Evolutionary conservation across 1,284 basidiomycete genomes (phyloP).

Genomic region (Sparassis latifolia): DNA sequence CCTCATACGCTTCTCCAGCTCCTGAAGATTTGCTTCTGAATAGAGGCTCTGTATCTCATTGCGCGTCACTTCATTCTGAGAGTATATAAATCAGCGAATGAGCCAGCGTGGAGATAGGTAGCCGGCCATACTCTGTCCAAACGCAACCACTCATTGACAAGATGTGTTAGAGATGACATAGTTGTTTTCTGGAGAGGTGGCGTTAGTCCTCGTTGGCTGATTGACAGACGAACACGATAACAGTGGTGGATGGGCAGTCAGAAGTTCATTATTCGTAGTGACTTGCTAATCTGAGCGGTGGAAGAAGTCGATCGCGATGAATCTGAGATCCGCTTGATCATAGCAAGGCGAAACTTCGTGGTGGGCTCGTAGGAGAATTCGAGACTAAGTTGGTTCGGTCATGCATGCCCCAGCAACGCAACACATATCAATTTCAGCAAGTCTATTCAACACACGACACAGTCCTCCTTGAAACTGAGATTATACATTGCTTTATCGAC

Average conservation of each 20-base stretch:
- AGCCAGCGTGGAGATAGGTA: neutral
- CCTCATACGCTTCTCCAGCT: constrained; percentile 26
- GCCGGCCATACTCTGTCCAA: constrained; percentile 40
- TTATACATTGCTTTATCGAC: constrained; percentile 97
- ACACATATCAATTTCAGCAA: neutral
- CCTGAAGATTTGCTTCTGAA: constrained; percentile 11
- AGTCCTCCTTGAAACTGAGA: constrained; percentile 87
- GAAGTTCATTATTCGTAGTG: no score
- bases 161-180: constrained; percentile 26
- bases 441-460: constrained; percentile 45
- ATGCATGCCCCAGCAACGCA: no score
- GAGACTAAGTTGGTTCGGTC: no score
- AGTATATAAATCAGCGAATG: neutral
- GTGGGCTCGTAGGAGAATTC: no score
- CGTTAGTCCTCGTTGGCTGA: no score
- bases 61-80: constrained; percentile 23
- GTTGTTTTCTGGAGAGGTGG: neutral
- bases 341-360: no score
- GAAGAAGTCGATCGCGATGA: no score
- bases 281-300: no score
- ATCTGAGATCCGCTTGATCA: no score
- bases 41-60: constrained; percentile 22
- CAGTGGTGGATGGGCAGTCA: no score
- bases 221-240: no score
- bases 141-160: constrained; percentile 51